Evolutionary conservation across 495 filamentous ascomycete genomes (phyloP), one percentile per base, ranked within the genome.

Genomic region (Aspergillus coremiiformis): DNA sequence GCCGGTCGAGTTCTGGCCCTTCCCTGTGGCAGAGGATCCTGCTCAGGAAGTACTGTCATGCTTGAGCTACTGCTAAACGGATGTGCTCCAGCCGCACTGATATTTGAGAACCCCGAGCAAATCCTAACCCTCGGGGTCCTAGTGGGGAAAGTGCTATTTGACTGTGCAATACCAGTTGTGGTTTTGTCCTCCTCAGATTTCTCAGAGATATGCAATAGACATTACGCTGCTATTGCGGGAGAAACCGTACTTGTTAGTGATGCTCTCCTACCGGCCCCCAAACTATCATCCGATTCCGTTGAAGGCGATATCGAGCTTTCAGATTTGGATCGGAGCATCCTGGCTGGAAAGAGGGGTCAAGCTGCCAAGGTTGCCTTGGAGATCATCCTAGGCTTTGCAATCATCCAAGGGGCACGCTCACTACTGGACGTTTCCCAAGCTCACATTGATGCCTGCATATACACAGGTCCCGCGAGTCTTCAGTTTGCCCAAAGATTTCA

Each of bases 381-480:
- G 7, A 60, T 68, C 5, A 47, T 68, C 17, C 37, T 65, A 4
- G 55, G 55, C 0, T 58, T 57, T 21, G 65, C 67, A 11, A 32
- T 23, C 1, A 44, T 67, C 0, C 54, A 55, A 44, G 57, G 50
- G 4, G 61, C 59, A 4, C 56, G 33, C 3, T 27, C 53, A 11
- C 39, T 70, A 5, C 57, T 63, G 10, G 44, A 63, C 11, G 51
- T 65, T 14, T 55, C 56, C 23, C 62, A 61, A 39, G 63, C 51
- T 23, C 67, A 70, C 41, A 57, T 70, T 19, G 67, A 70, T 43
- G 59, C 58, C 14, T 66, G 67, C 47, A 61, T 65, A 46, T 70
- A 70, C 55, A 66, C 61, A 1, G 67, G 67, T 3, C 61, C 65
- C 12, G 67, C 49, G 11, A 55, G 53, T 21, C 30, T 68, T 10